Base-by-base conservation (phyloP, 495 filamentous ascomycete species). In the Amniculicola lignicola region DNA sequence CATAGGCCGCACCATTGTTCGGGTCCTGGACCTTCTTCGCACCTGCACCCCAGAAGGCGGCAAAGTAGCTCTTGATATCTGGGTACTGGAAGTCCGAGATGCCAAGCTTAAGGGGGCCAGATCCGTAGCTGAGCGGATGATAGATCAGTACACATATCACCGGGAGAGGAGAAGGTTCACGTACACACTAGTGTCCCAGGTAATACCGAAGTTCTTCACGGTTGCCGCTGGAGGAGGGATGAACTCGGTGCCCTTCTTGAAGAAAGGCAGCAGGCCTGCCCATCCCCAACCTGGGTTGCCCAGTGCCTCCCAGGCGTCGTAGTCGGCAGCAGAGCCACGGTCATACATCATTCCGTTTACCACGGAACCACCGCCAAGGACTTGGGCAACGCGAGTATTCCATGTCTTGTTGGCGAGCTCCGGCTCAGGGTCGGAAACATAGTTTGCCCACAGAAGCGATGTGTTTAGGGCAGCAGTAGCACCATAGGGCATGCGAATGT, bases 21-120 rank as follows among this genome's bases (percentile, higher is more conserved):
- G 43, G 31, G 23, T 57, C 53, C 6, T 4, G 2, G 10, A 36
- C 25, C 38, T 35, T 37, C n/a, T 48, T 24, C n/a, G 41, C 45
- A 29, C 40, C 51, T 2, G 16, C 28, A 21, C 38, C 28, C 37
- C 42, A 38, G 22, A 38, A 55, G 10, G 51, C 45, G 2, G 7
- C 62, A 52, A 29, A 67, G 63, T 28, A 58, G 43, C 39, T 62
- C 67, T 45, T 69, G 57, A 51, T 68, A 69, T 65, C 68, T 66
- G 70, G 71, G 49, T 67, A 76, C 33, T 69, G 69, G 46, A 69
- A 75, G 59, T 66, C 68, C 6, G 73, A 70, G 37, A 74, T 74
- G 5, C 69, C 69, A 33, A 68, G 61, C 31, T 74, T 63, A 2
- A 76, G 48, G 6, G 72, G 73, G 3, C 75, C 75, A 25, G 14